These are phyloP conservation scores for Sanghuangporus baumii DNA, from an alignment of 1,284 basidiomycete species.

Conservation along the genomic window DNA sequence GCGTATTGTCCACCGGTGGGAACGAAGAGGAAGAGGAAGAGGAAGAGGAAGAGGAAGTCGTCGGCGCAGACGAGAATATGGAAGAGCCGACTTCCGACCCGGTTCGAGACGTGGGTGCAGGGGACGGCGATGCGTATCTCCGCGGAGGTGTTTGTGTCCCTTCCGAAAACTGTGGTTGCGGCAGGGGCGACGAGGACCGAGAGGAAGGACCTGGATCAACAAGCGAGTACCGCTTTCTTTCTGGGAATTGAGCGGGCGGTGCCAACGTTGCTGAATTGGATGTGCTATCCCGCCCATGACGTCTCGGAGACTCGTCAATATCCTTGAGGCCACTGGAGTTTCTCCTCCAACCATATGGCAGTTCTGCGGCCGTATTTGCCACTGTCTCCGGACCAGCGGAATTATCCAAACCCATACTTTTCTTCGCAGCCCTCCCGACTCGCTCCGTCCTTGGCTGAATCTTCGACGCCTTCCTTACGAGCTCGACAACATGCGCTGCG, in stretches of 20 bases:
- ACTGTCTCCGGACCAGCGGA: neutral
- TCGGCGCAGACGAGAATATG: neutral
- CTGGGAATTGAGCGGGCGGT: slow-evolving; percentile 23
- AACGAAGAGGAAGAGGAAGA: neutral
- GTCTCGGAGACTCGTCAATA: neutral
- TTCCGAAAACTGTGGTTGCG: neutral
- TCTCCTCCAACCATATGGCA: neutral
- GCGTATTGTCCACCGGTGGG: neutral
- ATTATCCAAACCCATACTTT: neutral
- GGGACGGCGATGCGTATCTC: neutral
- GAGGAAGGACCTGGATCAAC: slow-evolving; percentile 24
- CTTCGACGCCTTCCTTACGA: slow-evolving; percentile 29
- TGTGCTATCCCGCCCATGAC: neutral
- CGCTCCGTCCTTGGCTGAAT: slow-evolving; percentile 9
- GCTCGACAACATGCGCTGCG: slow-evolving; percentile 28
- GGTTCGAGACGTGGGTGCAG: neutral
- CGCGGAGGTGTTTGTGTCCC: neutral
- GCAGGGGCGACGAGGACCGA: neutral
- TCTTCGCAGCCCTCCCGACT: neutral
- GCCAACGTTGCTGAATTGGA: slow-evolving; percentile 2
- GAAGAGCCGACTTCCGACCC: neutral
- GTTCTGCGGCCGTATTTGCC: neutral
- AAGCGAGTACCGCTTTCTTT: slow-evolving; percentile 37
- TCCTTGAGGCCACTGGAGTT: neutral
- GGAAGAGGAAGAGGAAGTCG: neutral